Percentiles rank a stretch among this genome's conserved stretches.
Conservation (phyloP, 2,329 filamentous ascomycete genomes). For the Scorias spongiosa region DNA sequence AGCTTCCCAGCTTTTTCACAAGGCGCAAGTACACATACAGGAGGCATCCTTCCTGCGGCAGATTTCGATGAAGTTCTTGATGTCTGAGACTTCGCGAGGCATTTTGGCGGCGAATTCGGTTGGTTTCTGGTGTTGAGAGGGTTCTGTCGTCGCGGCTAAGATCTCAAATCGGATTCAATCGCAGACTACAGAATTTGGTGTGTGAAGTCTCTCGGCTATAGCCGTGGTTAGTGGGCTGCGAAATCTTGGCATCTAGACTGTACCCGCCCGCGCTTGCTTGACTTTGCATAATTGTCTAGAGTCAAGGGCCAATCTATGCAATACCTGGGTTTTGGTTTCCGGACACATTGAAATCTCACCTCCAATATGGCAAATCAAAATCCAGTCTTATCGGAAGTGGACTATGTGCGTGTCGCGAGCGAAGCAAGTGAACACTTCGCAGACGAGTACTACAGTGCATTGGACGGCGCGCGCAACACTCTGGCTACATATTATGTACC, state of each 20-base stretch:
- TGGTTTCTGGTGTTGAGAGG: background rate
- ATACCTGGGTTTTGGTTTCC: background rate
- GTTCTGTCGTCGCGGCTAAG: slow-evolving; percentile 3
- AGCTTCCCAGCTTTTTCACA: background rate
- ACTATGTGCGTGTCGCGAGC: slow-evolving; percentile 13
- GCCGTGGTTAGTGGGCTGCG: background rate
- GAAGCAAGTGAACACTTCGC: slow-evolving; percentile 58
- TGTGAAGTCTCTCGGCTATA: background rate
- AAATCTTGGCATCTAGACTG: background rate
- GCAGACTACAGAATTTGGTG: background rate
- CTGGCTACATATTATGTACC: slow-evolving; percentile 59
- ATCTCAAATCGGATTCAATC: background rate
- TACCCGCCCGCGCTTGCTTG: background rate
- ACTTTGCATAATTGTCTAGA: background rate
- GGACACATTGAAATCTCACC: background rate
- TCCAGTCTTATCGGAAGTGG: slow-evolving; percentile 16
- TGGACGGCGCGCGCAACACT: slow-evolving; percentile 43
- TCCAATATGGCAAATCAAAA: slow-evolving; percentile 4
- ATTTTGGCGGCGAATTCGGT: slow-evolving; percentile 47
- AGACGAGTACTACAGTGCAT: slow-evolving; percentile 58
- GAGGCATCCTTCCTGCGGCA: slow-evolving; percentile 98
- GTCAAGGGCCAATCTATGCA: background rate
- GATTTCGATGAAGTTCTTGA: slow-evolving; percentile 99
- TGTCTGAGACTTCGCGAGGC: slow-evolving; percentile 95
- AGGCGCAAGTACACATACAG: slow-evolving; percentile 50